Conservation (phyloP, 2,329 filamentous ascomycete genomes). For the Penicillium sp. region DNA sequence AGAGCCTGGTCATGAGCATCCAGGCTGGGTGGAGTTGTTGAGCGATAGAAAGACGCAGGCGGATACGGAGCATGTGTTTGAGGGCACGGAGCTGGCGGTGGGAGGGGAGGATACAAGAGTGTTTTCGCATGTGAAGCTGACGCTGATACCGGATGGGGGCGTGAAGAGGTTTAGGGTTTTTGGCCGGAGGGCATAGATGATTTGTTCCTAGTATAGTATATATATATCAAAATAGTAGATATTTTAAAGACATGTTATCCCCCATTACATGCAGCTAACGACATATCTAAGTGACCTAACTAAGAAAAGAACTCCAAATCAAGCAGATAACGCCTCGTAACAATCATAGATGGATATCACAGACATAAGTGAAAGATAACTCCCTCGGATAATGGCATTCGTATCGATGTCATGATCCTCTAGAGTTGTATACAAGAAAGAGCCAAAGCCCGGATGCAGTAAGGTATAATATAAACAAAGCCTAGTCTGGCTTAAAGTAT, state of each 20-base stretch:
- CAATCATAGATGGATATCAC: conserved; percentile 7
- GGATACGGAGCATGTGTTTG: conserved; percentile 40
- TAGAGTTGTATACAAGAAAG: background rate
- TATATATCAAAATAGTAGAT: no score
- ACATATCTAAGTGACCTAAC: background rate
- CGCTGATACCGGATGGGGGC: conserved; percentile 89
- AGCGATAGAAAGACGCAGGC: conserved; percentile 36
- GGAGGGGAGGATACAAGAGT: conserved; percentile 61
- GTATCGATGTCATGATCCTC: no score
- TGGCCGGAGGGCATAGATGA: conserved; percentile 56
- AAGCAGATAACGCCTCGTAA: conserved; percentile 2
- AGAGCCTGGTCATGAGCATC: conserved; percentile 31
- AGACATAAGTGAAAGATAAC: background rate
- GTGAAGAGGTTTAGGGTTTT: conserved; percentile 82
- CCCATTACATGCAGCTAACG: no score
- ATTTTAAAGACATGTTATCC: no score
- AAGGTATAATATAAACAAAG: background rate
- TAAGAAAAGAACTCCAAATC: background rate
- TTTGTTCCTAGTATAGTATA: background rate
- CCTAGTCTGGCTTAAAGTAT: background rate
- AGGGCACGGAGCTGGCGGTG: conserved; percentile 49
- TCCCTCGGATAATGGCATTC: no score
- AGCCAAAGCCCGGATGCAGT: no score
- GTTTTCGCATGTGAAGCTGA: conserved; percentile 82
- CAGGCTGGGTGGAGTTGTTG: conserved; percentile 35